A percentile compares a stretch with the other conserved stretches of the same genome.
These are phyloP conservation scores for Ambispora gerdemannii DNA, from an alignment of 192 early-diverging fungal species.

Conservation along the genomic window DNA sequence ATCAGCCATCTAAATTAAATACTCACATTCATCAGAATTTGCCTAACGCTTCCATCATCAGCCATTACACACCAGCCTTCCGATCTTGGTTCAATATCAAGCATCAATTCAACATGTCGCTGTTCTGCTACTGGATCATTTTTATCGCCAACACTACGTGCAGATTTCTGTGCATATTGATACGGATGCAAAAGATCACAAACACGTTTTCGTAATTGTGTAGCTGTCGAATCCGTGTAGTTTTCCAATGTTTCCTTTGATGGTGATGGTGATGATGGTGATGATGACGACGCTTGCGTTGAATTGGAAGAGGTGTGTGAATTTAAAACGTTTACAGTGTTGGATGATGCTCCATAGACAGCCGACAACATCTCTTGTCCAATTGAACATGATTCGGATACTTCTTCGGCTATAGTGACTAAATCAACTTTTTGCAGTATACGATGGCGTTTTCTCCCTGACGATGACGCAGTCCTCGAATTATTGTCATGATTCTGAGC, in stretches of 20 bases:
- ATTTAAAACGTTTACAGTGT: no score
- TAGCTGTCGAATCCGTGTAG: no score
- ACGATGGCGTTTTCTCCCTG: no score
- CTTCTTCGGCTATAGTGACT: slow-evolving; percentile 24
- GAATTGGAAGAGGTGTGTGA: no score
- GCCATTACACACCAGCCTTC: slow-evolving; percentile 28
- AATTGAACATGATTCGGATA: slow-evolving; percentile 18
- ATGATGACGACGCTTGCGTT: no score
- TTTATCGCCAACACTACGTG: no score
- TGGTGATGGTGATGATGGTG: no score
- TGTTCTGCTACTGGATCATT: neutral
- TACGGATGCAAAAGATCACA: neutral
- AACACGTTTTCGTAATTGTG: slow-evolving; percentile 5
- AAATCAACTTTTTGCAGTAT: slow-evolving; percentile 3
- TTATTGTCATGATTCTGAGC: no score
- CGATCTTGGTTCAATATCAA: slow-evolving; percentile 25
- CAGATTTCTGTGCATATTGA: neutral
- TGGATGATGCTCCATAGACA: no score
- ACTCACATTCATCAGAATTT: slow-evolving; percentile 40
- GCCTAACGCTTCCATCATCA: slow-evolving; percentile 37
- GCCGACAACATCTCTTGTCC: slow-evolving; percentile 22
- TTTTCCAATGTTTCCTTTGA: no score
- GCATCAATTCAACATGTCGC: neutral
- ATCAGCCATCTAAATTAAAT: slow-evolving; percentile 28
- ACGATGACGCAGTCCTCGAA: no score